Percentiles rank a stretch among this genome's conserved stretches.
Conservation (phyloP, 805 yeast species). For the Pichia insulana region DNA sequence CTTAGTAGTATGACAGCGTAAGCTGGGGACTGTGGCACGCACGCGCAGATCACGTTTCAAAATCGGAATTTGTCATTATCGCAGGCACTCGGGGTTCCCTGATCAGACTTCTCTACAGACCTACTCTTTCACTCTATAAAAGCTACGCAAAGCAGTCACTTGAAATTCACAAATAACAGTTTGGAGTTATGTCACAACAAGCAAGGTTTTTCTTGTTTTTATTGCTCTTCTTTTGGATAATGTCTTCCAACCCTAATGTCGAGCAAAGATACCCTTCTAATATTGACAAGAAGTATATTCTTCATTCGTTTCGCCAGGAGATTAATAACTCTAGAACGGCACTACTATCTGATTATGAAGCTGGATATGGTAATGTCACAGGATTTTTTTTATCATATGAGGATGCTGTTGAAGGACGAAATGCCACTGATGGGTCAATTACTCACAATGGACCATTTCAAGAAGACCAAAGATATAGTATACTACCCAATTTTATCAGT, state of each 20-base stretch:
- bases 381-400: constrained; percentile 62
- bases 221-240: constrained; percentile 31
- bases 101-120: too few species aligned
- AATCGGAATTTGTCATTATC: too few species aligned
- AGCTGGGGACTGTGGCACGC: too few species aligned
- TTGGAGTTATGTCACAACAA: constrained; percentile 17
- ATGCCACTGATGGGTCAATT: constrained; percentile 50
- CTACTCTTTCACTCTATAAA: too few species aligned
- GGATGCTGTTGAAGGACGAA: constrained; percentile 41
- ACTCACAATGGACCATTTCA: constrained; percentile 32
- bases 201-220: constrained; percentile 28
- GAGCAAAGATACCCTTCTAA: constrained; percentile 23
- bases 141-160: too few species aligned
- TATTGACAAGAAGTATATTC: constrained; percentile 17
- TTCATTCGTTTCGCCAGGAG: constrained; percentile 31
- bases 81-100: too few species aligned
- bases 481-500: constrained; percentile 54
- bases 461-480: constrained; percentile 43
- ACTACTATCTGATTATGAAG: constrained; percentile 34
- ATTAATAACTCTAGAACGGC: constrained; percentile 24
- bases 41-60: too few species aligned
- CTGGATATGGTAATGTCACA: constrained; percentile 63
- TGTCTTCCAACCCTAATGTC: constrained; percentile 33
- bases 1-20: too few species aligned
- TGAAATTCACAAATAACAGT: too few species aligned